phyloP scores from a whole-genome alignment of 805 yeast species.

The Starmerella vitae region DNA sequence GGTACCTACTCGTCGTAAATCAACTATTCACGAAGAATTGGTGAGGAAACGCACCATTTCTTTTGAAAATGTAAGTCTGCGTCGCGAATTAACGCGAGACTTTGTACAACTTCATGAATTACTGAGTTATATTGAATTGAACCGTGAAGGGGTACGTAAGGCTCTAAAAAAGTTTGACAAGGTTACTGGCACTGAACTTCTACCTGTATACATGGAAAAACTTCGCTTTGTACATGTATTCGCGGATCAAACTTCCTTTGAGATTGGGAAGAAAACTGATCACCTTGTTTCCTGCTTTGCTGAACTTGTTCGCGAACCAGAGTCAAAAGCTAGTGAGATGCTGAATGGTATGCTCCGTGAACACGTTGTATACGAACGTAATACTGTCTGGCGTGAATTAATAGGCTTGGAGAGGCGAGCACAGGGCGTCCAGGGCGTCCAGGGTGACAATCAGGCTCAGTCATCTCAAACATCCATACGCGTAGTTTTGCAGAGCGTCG shows the following conservation, averaged over 20 bases:
- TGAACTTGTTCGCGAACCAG: constrained; percentile 32
- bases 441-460: background rate
- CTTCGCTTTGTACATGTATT: constrained; percentile 44
- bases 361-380: constrained; percentile 93
- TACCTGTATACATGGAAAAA: constrained; percentile 41
- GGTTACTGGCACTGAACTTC: constrained; percentile 48
- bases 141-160: constrained; percentile 78
- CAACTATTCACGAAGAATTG: constrained; percentile 15
- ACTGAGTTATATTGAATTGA: constrained; percentile 68
- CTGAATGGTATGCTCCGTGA: constrained; percentile 56
- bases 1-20: constrained; percentile 15
- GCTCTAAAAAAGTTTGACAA: constrained; percentile 89
- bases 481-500: background rate
- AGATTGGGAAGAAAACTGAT: constrained; percentile 42
- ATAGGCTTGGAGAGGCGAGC: constrained; percentile 71
- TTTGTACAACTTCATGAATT: constrained; percentile 72
- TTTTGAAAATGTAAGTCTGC: constrained; percentile 24
- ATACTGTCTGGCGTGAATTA: constrained; percentile 96
- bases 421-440: constrained; percentile 20
- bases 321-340: constrained; percentile 36
- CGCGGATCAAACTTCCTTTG: constrained; percentile 33
- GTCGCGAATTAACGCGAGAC: constrained; percentile 32
- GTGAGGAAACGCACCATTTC: constrained; percentile 14
- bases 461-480: background rate
- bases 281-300: constrained; percentile 45